Conservation (phyloP, 345 rosid species). For the Lepidium didymum region DNA sequence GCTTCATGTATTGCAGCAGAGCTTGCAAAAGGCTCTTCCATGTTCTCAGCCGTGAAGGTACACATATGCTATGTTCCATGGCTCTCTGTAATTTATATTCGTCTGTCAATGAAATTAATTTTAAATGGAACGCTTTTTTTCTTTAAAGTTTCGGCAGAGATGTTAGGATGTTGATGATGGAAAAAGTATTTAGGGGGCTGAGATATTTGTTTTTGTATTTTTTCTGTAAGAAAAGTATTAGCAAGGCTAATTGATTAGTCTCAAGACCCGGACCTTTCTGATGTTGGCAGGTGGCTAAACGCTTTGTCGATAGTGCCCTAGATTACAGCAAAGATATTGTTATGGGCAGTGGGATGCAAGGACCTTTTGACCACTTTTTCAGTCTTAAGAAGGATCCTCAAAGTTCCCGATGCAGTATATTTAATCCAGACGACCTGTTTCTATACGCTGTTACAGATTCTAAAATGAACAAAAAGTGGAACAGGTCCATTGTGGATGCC, state of each 20-base stretch:
- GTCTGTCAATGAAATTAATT: neutral
- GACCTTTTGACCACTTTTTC: slow-evolving; percentile 86
- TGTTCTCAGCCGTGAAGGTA: slow-evolving; percentile 85
- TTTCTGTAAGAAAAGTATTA: neutral
- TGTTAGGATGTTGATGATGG: neutral
- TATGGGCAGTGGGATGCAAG: slow-evolving; percentile 84
- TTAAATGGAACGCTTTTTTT: neutral
- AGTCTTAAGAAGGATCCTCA: slow-evolving; percentile 41
- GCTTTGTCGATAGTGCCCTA: slow-evolving; percentile 50
- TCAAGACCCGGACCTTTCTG: neutral
- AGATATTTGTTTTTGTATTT: neutral
- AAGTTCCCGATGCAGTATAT: slow-evolving; percentile 25
- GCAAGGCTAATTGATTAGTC: neutral
- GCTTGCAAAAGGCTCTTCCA: slow-evolving; percentile 78
- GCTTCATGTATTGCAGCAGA: slow-evolving; percentile 99
- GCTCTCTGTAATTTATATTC: neutral
- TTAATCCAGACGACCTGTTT: slow-evolving; percentile 62
- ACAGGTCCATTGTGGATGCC: slow-evolving; percentile 50
- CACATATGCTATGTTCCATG: neutral
- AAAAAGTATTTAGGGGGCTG: neutral
- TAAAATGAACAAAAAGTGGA: slow-evolving; percentile 78
- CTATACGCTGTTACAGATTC: slow-evolving; percentile 90
- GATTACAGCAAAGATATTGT: slow-evolving; percentile 70
- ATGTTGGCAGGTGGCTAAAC: slow-evolving; percentile 66
- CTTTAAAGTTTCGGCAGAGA: neutral